Conservation (phyloP, 2,329 filamentous ascomycete genomes). For the Plenodomus tracheiphilus region DNA sequence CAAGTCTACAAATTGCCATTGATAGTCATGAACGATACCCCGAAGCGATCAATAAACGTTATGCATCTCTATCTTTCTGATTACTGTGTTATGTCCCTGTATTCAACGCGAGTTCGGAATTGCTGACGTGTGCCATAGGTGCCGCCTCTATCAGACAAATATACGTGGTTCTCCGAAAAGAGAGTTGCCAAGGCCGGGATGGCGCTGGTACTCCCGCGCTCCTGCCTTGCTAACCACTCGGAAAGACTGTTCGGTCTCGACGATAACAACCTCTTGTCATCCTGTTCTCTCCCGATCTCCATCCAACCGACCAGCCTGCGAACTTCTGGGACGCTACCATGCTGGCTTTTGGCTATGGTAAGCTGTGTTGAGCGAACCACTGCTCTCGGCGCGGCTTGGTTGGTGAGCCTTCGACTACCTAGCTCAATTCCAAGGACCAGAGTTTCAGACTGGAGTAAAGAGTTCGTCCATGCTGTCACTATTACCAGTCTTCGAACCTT, state of each 20-base stretch:
- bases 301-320: not conserved
- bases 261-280: not conserved
- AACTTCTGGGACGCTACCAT: not conserved
- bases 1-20: not conserved
- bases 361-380: not conserved
- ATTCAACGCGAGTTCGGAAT: not conserved
- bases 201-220: not conserved
- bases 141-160: too few relatives aligned
- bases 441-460: not conserved
- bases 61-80: not conserved
- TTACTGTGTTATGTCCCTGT: not conserved
- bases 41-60: not conserved
- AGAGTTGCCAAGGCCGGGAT: not conserved
- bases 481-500: conserved; percentile 4
- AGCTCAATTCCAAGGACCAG: not conserved
- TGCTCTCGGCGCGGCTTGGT: not conserved
- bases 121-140: too few relatives aligned
- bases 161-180: not conserved
- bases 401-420: not conserved
- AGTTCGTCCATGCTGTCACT: conserved; percentile 17
- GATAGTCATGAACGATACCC: conserved; percentile 14
- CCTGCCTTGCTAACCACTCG: not conserved
- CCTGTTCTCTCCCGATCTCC: not conserved
- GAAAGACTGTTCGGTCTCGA: not conserved
- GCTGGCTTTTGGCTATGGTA: not conserved